Evolutionary conservation across 2,329 filamentous ascomycete species (phyloP).

Genomic region (Ceratocystis smalleyi): DNA sequence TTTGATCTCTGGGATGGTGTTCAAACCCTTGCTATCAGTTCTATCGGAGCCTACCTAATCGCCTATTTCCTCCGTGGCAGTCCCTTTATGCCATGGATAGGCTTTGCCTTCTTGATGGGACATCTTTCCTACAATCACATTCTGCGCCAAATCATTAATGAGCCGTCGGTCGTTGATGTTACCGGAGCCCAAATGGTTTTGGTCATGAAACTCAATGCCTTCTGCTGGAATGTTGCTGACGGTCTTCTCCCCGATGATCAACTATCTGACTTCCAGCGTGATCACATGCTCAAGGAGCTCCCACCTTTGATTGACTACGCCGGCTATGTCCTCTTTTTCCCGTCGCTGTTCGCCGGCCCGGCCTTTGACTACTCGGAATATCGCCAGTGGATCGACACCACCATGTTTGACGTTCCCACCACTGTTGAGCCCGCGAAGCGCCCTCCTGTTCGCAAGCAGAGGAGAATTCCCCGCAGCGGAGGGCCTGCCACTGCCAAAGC

Average conservation of each 20-base stretch:
- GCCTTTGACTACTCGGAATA: conserved; percentile 94
- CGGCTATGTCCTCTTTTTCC: conserved; percentile 92
- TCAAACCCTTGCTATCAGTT: conserved; percentile 62
- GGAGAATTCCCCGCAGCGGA: conserved; percentile 81
- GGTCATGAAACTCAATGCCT: conserved; percentile 92
- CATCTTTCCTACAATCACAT: conserved; percentile 91
- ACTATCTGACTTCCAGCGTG: conserved; percentile 75
- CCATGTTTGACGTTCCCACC: conserved; percentile 78
- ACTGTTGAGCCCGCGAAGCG: conserved; percentile 72
- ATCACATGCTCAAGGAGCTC: conserved; percentile 58
- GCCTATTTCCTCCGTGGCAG: conserved; percentile 62
- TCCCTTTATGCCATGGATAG: conserved; percentile 94
- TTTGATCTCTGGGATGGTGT: conserved; percentile 85
- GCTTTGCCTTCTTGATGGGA: conserved; percentile 84
- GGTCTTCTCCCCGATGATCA: conserved; percentile 63
- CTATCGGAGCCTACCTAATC: conserved; percentile 66
- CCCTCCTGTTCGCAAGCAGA: conserved; percentile 72
- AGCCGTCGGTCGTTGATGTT: conserved; percentile 60
- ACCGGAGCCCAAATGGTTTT: conserved; percentile 96
- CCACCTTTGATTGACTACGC: conserved; percentile 66
- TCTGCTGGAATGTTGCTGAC: conserved; percentile 97
- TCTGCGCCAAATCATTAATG: conserved; percentile 54
- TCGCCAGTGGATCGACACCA: conserved; percentile 77
- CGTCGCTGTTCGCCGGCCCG: conserved; percentile 73
- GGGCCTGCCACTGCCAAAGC: conserved; percentile 71